Evolutionary conservation across 2,329 filamentous ascomycete genomes (phyloP), one percentile per base, ranked within the genome.

Genomic region (Coniochaeta hoffmannii): DNA sequence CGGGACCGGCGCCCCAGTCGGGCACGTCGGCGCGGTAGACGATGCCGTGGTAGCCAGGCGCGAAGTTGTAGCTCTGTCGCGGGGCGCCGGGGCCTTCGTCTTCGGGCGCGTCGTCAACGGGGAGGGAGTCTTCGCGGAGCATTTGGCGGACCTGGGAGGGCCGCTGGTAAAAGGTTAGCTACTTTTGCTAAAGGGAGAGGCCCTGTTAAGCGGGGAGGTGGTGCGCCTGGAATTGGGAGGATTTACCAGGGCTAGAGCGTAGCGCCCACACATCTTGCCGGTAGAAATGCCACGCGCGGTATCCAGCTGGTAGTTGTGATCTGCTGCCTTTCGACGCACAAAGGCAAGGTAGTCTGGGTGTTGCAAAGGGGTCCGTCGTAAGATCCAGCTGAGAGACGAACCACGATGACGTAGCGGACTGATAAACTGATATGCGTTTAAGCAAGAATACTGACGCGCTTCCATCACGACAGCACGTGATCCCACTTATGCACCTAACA

Each of bases 21-120:
- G 84, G 78, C 6, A 81, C 79, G 53, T 90, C 83, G 32, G 90
- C 90, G 57, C 91, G 84, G 68, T 96, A 96, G 26, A 97, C 89
- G 24, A 94, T 76, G 32, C 94, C 93, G 65, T 88, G 80, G 59
- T 90, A 89, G 0, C 92, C 89, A 0, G 94, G 94, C 0, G 93
- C 90, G 67, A 99, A 95, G 69, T 97, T 97, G 74, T 95, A 96
- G 34, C 82, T 90, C 66, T 90, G 88, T 35, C 88, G 82, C 1
- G 82, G 82, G 1, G 75, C 72, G 0, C 30, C 53, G 24, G 87
- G 79, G 55, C 69, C 81, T 17, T 89, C 83, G 62, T 96, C 89
- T 4, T 81, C 80, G 0, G 89, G 89, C 1, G 81, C 83, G 56
- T 90, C 83, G 56, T 86, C 78, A 2, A 90, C 83, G 2, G 79